Percentiles rank a stretch among this genome's conserved stretches.
Conservation (phyloP, 768 basidiomycete species). For the Omphalotus guepiniiformis region DNA sequence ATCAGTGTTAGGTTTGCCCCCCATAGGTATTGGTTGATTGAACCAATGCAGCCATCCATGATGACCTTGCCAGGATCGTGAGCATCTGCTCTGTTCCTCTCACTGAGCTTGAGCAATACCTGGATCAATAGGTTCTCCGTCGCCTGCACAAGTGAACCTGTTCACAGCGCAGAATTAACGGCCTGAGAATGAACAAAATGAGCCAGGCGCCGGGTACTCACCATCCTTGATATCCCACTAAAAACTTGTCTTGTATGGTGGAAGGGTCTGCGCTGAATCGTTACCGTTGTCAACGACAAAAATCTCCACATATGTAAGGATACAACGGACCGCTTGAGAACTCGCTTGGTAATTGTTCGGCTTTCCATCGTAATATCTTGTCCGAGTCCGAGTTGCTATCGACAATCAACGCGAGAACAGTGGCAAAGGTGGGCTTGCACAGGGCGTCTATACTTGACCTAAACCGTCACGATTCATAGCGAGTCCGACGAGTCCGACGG, state of each 20-base stretch:
- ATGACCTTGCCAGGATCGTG: conserved; percentile 39
- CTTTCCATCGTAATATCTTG: too few relatives aligned
- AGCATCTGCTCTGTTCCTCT: background rate
- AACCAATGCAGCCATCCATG: conserved; percentile 91
- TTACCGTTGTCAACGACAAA: background rate
- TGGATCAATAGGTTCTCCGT: conserved; percentile 63
- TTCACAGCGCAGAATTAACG: background rate
- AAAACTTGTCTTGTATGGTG: conserved; percentile 79
- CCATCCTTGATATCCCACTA: conserved; percentile 90
- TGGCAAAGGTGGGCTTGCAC: too few relatives aligned
- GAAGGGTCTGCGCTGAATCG: conserved; percentile 56
- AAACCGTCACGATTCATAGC: too few relatives aligned
- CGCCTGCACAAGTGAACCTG: conserved; percentile 72
- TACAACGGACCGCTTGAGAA: too few relatives aligned
- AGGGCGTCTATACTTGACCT: too few relatives aligned
- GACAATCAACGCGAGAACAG: too few relatives aligned
- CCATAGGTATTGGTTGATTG: conserved; percentile 58
- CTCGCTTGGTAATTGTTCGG: too few relatives aligned
- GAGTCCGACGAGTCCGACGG: too few relatives aligned
- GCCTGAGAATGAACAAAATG: background rate
- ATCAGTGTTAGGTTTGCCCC: conserved; percentile 71
- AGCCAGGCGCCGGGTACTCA: conserved; percentile 35
- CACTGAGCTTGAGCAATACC: conserved; percentile 29
- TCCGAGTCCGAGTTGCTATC: too few relatives aligned
- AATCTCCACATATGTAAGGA: background rate